Base-by-base conservation (phyloP, 2,329 filamentous ascomycete genomes). In the Cercospora brassicicola region DNA sequence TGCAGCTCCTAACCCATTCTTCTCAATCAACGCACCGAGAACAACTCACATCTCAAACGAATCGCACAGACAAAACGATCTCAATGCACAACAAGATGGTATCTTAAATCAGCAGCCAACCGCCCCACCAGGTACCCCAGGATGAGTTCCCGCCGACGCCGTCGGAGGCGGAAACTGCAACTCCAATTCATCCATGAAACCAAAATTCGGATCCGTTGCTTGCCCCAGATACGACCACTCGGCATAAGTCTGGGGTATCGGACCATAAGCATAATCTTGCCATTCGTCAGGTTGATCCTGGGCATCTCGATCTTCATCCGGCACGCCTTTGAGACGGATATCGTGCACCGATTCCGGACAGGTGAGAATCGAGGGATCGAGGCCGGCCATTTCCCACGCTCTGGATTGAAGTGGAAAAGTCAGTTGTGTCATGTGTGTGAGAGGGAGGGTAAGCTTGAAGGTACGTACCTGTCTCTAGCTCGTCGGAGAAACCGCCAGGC, bases 311-410 rank as follows among this genome's bases (percentile, higher is more conserved):
- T 69, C 69, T 31, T 71, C 69, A 53, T 70, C 68, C 2, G 67
- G 67, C 7, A 72, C 69, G 59, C 69, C 68, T 31, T 66, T 64
- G 15, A 73, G 66, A 1, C 56, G 66, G 18, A 72, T 72, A 31
- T 71, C 68, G 57, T 71, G 66, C 11, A 71, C 71, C 10, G 64
- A 67, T 26, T 72, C 67, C 11, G 69, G 69, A 28, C 71, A 72
- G 2, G 63, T 70, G 7, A 73, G 69, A 39, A 71, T 69, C 8
- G 66, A 68, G 2, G 72, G 71, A 20, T 73, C 72, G 5, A 72
- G 59, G 20, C 72, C 71, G 23, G 69, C 72, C 67, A 69, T 70
- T 53, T 72, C 71, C 72, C 72, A 73, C 9, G 70, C 72, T 64
- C 69, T 71, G 56, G 4, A 10, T 11, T 3, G 23, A 15, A 59